Percentiles rank a stretch among this genome's conserved stretches.
phyloP scores from a whole-genome alignment of 306 rosid species.

The Ormosia semicastrata region DNA sequence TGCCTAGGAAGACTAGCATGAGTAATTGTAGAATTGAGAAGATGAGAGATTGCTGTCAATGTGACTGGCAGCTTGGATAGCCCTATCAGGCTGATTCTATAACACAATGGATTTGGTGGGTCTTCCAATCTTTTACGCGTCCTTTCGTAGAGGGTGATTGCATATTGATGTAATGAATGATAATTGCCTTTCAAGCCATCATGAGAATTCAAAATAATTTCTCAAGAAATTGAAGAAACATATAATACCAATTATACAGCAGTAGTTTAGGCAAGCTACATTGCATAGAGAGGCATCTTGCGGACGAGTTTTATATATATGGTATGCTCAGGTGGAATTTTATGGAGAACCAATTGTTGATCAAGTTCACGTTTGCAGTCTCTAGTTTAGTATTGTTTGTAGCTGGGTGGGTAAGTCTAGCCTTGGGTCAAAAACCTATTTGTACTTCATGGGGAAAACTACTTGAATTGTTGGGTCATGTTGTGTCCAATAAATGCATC shows the following conservation, averaged over 20 bases:
- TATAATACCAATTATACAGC: neutral
- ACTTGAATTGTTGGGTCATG: neutral
- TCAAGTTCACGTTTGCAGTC: neutral
- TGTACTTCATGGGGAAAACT: neutral
- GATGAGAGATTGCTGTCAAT: conserved; percentile 39
- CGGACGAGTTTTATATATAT: neutral
- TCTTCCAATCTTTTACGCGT: conserved; percentile 39
- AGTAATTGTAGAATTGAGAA: conserved; percentile 24
- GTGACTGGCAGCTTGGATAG: conserved; percentile 32
- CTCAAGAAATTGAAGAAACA: neutral
- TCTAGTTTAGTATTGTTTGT: too few species aligned
- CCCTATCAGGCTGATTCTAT: conserved; percentile 46
- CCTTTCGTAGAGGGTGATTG: conserved; percentile 16
- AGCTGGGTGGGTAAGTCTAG: neutral
- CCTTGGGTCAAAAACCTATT: neutral
- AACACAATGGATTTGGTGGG: conserved; percentile 20
- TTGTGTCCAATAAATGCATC: too few species aligned
- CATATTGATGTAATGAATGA: neutral
- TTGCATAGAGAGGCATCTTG: neutral
- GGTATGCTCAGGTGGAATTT: neutral
- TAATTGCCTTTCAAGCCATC: conserved; percentile 4
- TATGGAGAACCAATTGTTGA: neutral
- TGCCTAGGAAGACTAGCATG: conserved; percentile 1
- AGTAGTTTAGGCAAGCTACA: neutral
- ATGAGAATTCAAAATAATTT: neutral